Evolutionary conservation across 352 stramenopile genomes (phyloP).

Genomic region (Phytopythium chamaehyphon): DNA sequence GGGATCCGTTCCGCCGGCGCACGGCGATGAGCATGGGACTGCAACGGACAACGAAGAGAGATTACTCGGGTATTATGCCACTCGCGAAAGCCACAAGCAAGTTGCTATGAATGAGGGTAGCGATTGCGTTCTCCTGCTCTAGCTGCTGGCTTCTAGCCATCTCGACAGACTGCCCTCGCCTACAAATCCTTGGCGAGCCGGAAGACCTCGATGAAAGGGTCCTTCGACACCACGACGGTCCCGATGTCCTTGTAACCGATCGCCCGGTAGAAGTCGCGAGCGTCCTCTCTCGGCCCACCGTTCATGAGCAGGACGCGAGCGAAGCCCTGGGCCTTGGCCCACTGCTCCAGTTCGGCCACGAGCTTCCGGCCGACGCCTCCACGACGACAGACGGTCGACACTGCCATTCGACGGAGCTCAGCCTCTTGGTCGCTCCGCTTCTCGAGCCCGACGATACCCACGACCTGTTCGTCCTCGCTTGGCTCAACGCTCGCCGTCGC

Average conservation of each 20-base stretch:
- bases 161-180: too few relatives aligned
- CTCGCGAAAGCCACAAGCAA: too few relatives aligned
- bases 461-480: slow-evolving; percentile 13
- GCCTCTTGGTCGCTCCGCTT: slow-evolving; percentile 20
- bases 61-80: too few relatives aligned
- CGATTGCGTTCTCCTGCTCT: slow-evolving; percentile 2
- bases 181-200: slow-evolving; percentile 31
- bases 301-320: slow-evolving; percentile 29
- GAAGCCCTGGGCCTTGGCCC: slow-evolving; percentile 27
- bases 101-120: slow-evolving; percentile 1
- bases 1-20: too few relatives aligned
- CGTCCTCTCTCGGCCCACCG: slow-evolving; percentile 25
- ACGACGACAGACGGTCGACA: slow-evolving; percentile 27
- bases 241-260: slow-evolving; percentile 25
- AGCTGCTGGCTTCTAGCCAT: too few relatives aligned
- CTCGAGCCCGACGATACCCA: slow-evolving; percentile 41
- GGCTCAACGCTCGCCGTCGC: slow-evolving; percentile 6
- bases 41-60: too few relatives aligned
- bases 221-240: slow-evolving; percentile 21
- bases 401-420: slow-evolving; percentile 45
- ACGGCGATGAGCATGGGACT: too few relatives aligned
- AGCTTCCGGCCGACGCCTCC: slow-evolving; percentile 33
- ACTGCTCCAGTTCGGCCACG: slow-evolving; percentile 34
- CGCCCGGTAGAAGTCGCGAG: slow-evolving; percentile 29
- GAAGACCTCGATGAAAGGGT: slow-evolving; percentile 27